Conservation (phyloP, 2,329 filamentous ascomycete genomes). For the Dactylellina cionopaga region DNA sequence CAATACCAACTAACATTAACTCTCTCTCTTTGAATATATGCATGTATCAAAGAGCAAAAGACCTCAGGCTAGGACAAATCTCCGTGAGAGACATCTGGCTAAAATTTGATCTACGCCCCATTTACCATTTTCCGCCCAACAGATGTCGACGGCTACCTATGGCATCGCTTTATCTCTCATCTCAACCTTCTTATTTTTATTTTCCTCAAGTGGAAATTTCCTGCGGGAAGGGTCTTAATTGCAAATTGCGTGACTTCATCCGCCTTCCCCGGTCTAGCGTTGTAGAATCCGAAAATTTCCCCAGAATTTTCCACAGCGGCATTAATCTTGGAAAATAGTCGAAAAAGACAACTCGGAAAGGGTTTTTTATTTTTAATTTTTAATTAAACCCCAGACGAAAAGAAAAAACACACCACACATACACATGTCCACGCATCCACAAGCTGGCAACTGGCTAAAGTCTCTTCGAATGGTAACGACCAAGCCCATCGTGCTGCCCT, state of each 20-base stretch:
- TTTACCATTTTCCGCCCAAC: constrained; percentile 31
- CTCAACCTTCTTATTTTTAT: neutral
- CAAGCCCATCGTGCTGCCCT: constrained; percentile 3
- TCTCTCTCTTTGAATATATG: constrained; percentile 2
- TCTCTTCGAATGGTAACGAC: constrained; percentile 34
- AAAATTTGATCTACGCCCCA: constrained; percentile 35
- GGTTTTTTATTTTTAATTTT: constrained; percentile 6
- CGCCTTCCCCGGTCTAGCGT: constrained; percentile 48
- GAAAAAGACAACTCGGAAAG: constrained; percentile 6
- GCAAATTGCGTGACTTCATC: constrained; percentile 42
- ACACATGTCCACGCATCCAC: neutral
- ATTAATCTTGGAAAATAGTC: constrained; percentile 47
- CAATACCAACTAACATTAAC: too few relatives aligned
- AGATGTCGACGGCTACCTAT: constrained; percentile 15
- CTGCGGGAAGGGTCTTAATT: constrained; percentile 17
- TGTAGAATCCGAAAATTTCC: constrained; percentile 13
- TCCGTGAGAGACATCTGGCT: neutral
- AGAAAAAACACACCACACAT: neutral
- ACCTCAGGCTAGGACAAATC: too few relatives aligned
- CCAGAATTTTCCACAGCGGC: constrained; percentile 39
- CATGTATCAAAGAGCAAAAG: too few relatives aligned
- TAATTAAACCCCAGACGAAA: constrained; percentile 43
- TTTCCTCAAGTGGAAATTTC: constrained; percentile 34
- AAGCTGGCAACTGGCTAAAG: constrained; percentile 32
- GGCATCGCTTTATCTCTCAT: constrained; percentile 16